These are phyloP conservation scores for Pulveroboletus ravenelii DNA, from an alignment of 768 basidiomycete species.

Conservation along the genomic window DNA sequence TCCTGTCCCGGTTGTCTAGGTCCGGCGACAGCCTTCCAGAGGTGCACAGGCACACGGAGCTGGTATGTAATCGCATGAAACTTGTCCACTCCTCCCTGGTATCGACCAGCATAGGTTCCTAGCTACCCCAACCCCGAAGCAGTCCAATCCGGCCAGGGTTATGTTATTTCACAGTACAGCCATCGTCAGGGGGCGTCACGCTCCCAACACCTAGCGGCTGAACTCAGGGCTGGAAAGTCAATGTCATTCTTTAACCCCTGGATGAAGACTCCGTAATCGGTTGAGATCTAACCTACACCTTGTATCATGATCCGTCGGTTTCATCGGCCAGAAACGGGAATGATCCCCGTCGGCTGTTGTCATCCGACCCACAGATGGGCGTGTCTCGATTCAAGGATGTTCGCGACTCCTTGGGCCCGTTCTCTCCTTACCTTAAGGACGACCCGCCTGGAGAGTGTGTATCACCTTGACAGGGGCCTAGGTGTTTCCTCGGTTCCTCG, in stretches of 20 bases:
- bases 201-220: background rate
- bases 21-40: too few relatives aligned
- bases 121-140: background rate
- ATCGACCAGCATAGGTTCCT: constrained; percentile 1
- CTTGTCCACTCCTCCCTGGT: background rate
- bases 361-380: constrained; percentile 7
- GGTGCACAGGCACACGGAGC: too few relatives aligned
- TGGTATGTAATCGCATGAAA: too few relatives aligned
- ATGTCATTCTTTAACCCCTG: constrained; percentile 9
- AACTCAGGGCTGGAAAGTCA: constrained; percentile 8
- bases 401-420: background rate
- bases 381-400: constrained; percentile 1
- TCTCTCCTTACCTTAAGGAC: background rate
- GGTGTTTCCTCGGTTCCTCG: background rate
- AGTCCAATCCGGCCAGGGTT: background rate
- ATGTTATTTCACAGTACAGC: background rate
- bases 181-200: background rate
- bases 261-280: background rate
- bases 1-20: too few relatives aligned
- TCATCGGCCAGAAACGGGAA: constrained; percentile 7
- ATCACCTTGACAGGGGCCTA: background rate
- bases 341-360: constrained; percentile 8
- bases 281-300: constrained; percentile 1
- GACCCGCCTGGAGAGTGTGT: background rate
- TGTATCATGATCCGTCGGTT: constrained; percentile 3